Conservation (phyloP, 2,329 filamentous ascomycete species). For the Epichloe festucae region DNA sequence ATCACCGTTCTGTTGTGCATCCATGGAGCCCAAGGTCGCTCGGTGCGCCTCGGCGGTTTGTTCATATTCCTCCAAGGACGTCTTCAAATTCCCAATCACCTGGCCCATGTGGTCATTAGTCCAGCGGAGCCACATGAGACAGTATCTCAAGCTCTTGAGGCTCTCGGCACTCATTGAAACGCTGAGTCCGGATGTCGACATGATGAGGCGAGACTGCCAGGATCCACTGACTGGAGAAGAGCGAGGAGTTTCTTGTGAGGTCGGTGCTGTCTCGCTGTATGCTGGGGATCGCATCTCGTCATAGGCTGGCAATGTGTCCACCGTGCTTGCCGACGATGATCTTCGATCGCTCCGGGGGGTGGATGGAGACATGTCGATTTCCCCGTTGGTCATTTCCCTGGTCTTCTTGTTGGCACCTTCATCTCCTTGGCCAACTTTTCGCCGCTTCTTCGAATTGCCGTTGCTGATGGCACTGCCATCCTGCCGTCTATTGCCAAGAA, state of each 20-base stretch:
- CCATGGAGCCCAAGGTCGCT: slow-evolving; percentile 6
- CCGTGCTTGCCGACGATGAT: slow-evolving; percentile 51
- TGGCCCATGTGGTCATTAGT: slow-evolving; percentile 71
- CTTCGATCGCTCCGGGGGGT: slow-evolving; percentile 31
- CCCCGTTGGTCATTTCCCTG: slow-evolving; percentile 1
- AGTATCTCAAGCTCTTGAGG: slow-evolving; percentile 71
- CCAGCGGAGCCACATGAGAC: slow-evolving; percentile 65
- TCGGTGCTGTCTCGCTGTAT: slow-evolving; percentile 48
- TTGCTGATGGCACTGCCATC: slow-evolving; percentile 31
- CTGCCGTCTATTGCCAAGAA: slow-evolving; percentile 49
- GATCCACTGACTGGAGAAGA: slow-evolving; percentile 20
- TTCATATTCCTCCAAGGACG: slow-evolving; percentile 72
- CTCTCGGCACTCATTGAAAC: slow-evolving; percentile 87
- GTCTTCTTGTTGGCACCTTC: slow-evolving; percentile 13
- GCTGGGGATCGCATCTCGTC: slow-evolving; percentile 65
- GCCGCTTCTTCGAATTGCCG: slow-evolving; percentile 41
- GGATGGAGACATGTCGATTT: slow-evolving; percentile 15
- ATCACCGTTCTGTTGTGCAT: slow-evolving; percentile 1
- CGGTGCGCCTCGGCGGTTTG: slow-evolving; percentile 11
- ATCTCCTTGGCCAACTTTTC: slow-evolving; percentile 37
- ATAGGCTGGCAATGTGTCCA: slow-evolving; percentile 72
- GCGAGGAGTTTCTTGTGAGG: slow-evolving; percentile 17
- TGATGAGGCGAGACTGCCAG: slow-evolving; percentile 76
- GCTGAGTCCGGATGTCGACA: slow-evolving; percentile 81
- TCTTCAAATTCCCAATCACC: slow-evolving; percentile 60